Evolutionary conservation across 2,329 filamentous ascomycete genomes (phyloP), one percentile per base, ranked within the genome.

Genomic region (Diaporthe citriasiana): DNA sequence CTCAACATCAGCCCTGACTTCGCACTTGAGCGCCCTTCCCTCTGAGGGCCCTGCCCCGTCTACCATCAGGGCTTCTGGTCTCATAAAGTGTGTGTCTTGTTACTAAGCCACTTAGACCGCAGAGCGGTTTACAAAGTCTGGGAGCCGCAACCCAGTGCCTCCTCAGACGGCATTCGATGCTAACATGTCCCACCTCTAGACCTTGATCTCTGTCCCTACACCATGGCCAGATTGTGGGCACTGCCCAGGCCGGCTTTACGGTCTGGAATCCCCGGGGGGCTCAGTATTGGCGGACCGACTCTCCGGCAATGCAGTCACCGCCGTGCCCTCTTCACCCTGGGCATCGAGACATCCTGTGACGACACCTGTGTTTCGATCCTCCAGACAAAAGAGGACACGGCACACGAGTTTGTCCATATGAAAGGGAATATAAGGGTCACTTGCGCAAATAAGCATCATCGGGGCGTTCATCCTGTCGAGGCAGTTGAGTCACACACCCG

Each of bases 321-420:
- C 30, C 50, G 60, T 65, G 15, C 17, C 8, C 8, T 71, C 17
- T 9, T 4, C 25, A 91, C 89, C 7, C 88, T 96, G 65, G 93
- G 93, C 70, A 95, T 97, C 80, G 94, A 97, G 82, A 93, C 93
- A 13, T 95, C 93, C 3, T 97, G 96, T 87, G 96, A 98, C 84
- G 96, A 98, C 85, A 98, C 95, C 0, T 95, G 93, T 73, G 95
- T 98, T 27, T 93, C 96, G 40, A 84, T 98, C 63, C 87, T 98
- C 51, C 90, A 94, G 71, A 92, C 8, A 9, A 19, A 4, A 25
- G 3, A 91, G 78, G 79, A 83, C 40, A 76, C 77, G 68, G 19
- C 72, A 9, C 93, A 19, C 6, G 13, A 86, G 7, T 2, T 13
- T 84, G 8, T 4, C 12, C 0, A 87, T 97, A 3, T 91, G 93